Evolutionary conservation across 805 yeast species (phyloP).

Genomic region (Saturnispora bothae): DNA sequence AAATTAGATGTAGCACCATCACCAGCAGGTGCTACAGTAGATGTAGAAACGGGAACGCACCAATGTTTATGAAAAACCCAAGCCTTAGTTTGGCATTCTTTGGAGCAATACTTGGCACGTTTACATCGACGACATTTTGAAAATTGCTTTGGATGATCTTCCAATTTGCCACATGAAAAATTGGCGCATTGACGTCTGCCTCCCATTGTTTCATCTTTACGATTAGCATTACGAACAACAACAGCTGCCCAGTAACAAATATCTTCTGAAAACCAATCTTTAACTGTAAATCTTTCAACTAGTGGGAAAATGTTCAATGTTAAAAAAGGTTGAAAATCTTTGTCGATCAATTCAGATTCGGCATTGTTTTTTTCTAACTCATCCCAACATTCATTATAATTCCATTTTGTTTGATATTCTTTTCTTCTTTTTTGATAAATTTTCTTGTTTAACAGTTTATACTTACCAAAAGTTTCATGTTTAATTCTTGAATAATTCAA

Average conservation of each 20-base stretch:
- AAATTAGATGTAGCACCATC: constrained; percentile 1
- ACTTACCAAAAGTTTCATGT: constrained; percentile 21
- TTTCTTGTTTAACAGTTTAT: constrained; percentile 21
- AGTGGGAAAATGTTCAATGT: constrained; percentile 71
- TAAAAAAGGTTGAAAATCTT: constrained; percentile 32
- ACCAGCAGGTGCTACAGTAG: constrained; percentile 16
- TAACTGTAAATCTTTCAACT: constrained; percentile 81
- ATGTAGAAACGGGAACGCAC: constrained; percentile 72
- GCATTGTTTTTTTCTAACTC: constrained; percentile 23
- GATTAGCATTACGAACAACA: constrained; percentile 92
- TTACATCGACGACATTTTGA: constrained; percentile 93
- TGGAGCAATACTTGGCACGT: constrained; percentile 87
- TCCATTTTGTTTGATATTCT: constrained; percentile 31
- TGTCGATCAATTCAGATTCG: constrained; percentile 18
- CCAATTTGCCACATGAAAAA: constrained; percentile 93
- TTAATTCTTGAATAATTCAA: constrained; percentile 21
- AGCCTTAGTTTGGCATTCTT: constrained; percentile 83
- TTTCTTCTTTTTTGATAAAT: constrained; percentile 17
- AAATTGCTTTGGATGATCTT: constrained; percentile 77
- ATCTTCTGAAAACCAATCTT: constrained; percentile 56
- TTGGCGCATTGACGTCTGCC: constrained; percentile 94
- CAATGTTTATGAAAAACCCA: constrained; percentile 93
- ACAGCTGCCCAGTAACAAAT: constrained; percentile 95
- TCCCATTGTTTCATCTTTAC: constrained; percentile 76
- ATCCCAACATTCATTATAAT: constrained; percentile 31